Base-by-base conservation (phyloP, 2,329 filamentous ascomycete genomes). In the Cytospora piceae region DNA sequence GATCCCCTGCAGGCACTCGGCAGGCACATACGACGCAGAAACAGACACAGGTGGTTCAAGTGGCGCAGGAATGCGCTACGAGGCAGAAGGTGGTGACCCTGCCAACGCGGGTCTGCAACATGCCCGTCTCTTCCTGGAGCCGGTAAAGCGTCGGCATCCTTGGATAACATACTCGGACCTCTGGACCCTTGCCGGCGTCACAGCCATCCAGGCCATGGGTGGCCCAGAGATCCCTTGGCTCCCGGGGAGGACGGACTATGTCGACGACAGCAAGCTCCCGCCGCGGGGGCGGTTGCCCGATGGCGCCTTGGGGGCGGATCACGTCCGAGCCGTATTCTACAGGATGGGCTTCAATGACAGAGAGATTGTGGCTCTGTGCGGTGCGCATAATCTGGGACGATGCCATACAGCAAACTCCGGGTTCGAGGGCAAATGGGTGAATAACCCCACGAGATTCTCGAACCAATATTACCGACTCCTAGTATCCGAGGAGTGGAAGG, bases 261-360 rank as follows among this genome's bases (percentile, higher is more conserved):
- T 86, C n/a, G 85, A 87, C 71, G 85, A 87, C 72, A 81, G 77
- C 69, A 85, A 85, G 72, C 74, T 87, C 12, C 85, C 86, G 1
- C 85, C 86, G 0, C 79, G 84, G 0, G 87, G 87, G 0, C 64
- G 76, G 3, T 85, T 93, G 24, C 91, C 94, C 69, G 93, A 99
- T 77, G 94, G 86, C 63, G 78, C 87, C 71, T 87, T 97, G 84
- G 90, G 86, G 67, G 82, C 88, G 67, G 86, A 88, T 75, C 94
- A 98, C 81, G 85, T 98, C 72, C 90, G 95, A 74, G 87, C 87
- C 80, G 94, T 98, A 82, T 99, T 98, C 81, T 87, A 89, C 79
- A 93, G 94, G 77, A 98, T 98, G 94, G 94, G 94, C 70, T 98
- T 97, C 85, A 90, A 95, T 78, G 94, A 99, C 81, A 91, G 91